These are phyloP conservation scores for Dillenia turbinata DNA, from an alignment of 164 flowering plant species.

Conservation along the genomic window DNA sequence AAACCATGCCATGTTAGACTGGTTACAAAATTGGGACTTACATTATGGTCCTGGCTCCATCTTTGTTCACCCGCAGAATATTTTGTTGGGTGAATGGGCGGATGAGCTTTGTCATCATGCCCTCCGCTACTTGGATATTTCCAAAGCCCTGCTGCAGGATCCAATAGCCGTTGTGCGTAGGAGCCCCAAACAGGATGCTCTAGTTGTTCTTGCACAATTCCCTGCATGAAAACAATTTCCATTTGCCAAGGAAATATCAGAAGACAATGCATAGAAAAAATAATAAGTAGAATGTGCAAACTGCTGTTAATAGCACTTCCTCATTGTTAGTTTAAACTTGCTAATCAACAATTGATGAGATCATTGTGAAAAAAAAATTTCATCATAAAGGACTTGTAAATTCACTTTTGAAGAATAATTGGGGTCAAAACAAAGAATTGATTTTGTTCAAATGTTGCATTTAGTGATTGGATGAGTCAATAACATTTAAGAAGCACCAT, in stretches of 20 bases:
- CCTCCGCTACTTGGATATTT: constrained; percentile 88
- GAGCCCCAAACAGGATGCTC: constrained; percentile 87
- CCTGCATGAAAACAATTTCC: constrained; percentile 28
- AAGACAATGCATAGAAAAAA: no score
- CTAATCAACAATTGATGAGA: no score
- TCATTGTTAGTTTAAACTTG: no score
- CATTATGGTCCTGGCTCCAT: constrained; percentile 92
- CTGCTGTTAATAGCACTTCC: no score
- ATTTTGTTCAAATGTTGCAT: no score
- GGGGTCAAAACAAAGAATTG: no score
- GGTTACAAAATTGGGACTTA: constrained; percentile 22
- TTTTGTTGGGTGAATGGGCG: constrained; percentile 98
- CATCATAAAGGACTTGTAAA: no score
- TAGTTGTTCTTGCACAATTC: constrained; percentile 86
- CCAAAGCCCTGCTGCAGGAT: constrained; percentile 81
- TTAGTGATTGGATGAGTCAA: no score
- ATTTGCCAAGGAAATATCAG: not conserved
- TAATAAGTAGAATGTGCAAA: no score
- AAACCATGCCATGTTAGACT: not conserved
- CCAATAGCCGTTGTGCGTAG: constrained; percentile 79
- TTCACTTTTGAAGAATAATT: no score
- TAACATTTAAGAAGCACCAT: no score
- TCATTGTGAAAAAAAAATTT: no score
- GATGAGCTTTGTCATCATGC: constrained; percentile 98
- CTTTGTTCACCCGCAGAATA: constrained; percentile 81